Percentiles rank a stretch among this genome's conserved stretches.
These are phyloP conservation scores for Clitoria ternatea DNA, from an alignment of 306 rosid genomes.

Conservation along the genomic window DNA sequence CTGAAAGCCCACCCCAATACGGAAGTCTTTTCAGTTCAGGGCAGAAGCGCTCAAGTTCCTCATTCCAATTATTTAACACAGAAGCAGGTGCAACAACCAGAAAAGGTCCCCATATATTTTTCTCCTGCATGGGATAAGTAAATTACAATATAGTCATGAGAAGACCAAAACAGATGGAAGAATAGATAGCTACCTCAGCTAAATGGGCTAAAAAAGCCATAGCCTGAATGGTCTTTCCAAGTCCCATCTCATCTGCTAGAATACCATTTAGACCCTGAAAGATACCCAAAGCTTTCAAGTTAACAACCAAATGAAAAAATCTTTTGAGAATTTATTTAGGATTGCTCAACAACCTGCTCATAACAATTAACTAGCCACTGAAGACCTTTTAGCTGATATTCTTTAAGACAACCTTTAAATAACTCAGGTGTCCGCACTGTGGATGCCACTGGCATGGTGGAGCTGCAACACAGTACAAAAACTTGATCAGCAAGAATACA, in stretches of 20 bases:
- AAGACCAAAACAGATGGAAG: conserved; percentile 8
- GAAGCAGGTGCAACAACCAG: conserved; percentile 97
- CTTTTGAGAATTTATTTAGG: background rate
- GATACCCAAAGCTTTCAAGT: conserved; percentile 20
- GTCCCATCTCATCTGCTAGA: conserved; percentile 99
- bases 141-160: conserved; percentile 28
- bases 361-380: conserved; percentile 99
- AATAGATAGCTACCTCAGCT: conserved; percentile 72
- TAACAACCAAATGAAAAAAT: conserved; percentile 28
- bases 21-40: conserved; percentile 91
- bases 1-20: conserved; percentile 89
- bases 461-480: conserved; percentile 52
- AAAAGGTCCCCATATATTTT: conserved; percentile 99
- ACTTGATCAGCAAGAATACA: conserved; percentile 22
- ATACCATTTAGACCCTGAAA: conserved; percentile 95
- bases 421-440: conserved; percentile 87
- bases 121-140: conserved; percentile 59
- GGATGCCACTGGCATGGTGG: conserved; percentile 98
- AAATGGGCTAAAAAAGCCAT: conserved; percentile 98
- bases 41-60: conserved; percentile 96
- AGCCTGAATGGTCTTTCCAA: conserved; percentile 98
- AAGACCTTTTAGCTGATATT: conserved; percentile 93
- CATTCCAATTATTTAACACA: conserved; percentile 97
- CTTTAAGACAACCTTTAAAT: conserved; percentile 86
- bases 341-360: conserved; percentile 75